Base-by-base conservation (phyloP, 1,139 yeast genomes). In the Arxiozyma slooffiae region DNA sequence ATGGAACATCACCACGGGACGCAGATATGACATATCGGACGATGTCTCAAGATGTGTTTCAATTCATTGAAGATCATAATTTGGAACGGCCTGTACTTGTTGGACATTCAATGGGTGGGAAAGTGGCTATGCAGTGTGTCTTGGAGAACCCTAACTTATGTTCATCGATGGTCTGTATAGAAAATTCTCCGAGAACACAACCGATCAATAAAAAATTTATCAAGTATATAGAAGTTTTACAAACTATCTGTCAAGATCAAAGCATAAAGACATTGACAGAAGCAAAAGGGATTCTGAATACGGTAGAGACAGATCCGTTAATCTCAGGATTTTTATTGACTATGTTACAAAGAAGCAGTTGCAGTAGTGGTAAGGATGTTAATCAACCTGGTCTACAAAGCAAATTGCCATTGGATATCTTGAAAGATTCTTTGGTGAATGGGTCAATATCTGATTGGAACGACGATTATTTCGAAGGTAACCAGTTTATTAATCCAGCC, bases 81-180 rank as follows among this genome's bases (percentile, higher is more conserved):
- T 55, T 81, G 14, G 70, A 39, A 9, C 56, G 58, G 40, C 86
- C 95, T 0, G 79, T 87, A 20, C 57, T 92, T 22, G 74, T 92
- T 24, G 98, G 98, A 1, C 97, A 90, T 67, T 89, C 97, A 0
- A 89, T 92, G 97, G 98, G 98, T 7, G 98, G 96, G 9, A 92
- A 92, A 63, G 78, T 90, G 0, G 96, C 85, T 3, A 90, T 92
- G 97, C 88, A 94, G 0, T 73, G 86, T 4, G 84, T 90, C 0
- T 71, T 92, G 54, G 74, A 88, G 48, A 72, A 79, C 23, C 95
- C 95, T 0, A 77, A 79, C 1, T 59, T 82, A 22, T 81, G 83
- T 4, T 73, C 78, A 37, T 76, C 81, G 70, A 60, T 89, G 44
- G 78, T 92, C 7, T 72, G 92, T 3, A 95, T 92, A 4, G 98